Evolutionary conservation across 2,329 filamentous ascomycete species (phyloP).

Genomic region (Colletotrichum scovillei): DNA sequence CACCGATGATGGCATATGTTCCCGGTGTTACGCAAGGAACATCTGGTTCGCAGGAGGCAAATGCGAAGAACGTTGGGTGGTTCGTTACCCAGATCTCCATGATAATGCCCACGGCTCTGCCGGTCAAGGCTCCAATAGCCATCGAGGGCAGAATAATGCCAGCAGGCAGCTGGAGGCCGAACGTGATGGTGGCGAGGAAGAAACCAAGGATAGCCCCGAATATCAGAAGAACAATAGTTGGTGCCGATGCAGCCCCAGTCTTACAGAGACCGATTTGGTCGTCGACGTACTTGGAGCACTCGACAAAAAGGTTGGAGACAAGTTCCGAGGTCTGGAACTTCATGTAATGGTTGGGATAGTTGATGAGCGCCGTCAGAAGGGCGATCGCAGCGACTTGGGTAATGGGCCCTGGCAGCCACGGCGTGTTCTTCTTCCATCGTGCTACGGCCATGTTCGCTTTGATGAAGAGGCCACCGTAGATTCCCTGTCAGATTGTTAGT

Average conservation of each 20-base stretch:
- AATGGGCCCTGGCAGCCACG: conserved; percentile 78
- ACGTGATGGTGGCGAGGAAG: conserved; percentile 86
- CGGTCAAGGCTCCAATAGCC: conserved; percentile 91
- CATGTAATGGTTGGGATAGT: conserved; percentile 97
- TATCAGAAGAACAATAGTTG: conserved; percentile 84
- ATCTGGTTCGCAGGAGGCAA: conserved; percentile 85
- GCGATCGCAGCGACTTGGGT: conserved; percentile 84
- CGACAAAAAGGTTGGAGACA: conserved; percentile 90
- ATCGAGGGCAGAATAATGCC: conserved; percentile 97
- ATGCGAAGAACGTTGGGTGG: conserved; percentile 81
- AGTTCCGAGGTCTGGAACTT: conserved; percentile 91
- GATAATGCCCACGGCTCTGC: conserved; percentile 88
- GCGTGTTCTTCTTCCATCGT: conserved; percentile 77
- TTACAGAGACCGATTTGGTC: conserved; percentile 94
- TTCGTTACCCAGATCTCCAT: conserved; percentile 89
- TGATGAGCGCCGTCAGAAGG: conserved; percentile 85
- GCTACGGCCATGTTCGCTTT: conserved; percentile 91
- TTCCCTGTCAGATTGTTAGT: conserved; percentile 62
- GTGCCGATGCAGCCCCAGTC: conserved; percentile 83
- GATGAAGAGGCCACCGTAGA: conserved; percentile 96
- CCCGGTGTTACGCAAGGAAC: conserved; percentile 90
- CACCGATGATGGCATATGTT: conserved; percentile 96
- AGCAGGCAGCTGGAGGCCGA: conserved; percentile 93
- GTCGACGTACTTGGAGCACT: conserved; percentile 84
- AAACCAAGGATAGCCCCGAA: conserved; percentile 87